Percentiles rank a stretch among this genome's conserved stretches.
These are phyloP conservation scores for Iris pallida DNA, from an alignment of 116 monocot genomes.

Conservation along the genomic window DNA sequence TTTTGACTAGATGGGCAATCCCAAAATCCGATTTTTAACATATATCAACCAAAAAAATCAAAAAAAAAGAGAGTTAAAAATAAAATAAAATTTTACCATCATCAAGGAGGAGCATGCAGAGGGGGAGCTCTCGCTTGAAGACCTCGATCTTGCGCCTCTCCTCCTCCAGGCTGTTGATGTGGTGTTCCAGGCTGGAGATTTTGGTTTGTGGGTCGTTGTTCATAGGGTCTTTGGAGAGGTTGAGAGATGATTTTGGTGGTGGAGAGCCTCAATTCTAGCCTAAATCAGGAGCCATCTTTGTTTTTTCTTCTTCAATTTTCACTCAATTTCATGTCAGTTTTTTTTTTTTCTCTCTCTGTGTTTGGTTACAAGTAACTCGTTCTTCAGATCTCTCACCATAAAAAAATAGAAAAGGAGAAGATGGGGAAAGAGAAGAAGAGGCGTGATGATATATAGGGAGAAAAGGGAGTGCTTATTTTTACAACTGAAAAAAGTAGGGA, in stretches of 20 bases:
- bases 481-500: too few species aligned
- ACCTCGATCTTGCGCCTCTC: constrained; percentile 73
- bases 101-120: constrained; percentile 50
- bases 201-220: constrained; percentile 7
- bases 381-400: too few species aligned
- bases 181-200: constrained; percentile 38
- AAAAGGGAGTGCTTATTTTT: neutral
- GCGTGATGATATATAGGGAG: too few species aligned
- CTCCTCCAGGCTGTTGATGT: constrained; percentile 42
- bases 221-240: constrained; percentile 14
- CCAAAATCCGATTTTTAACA: neutral
- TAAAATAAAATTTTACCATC: constrained; percentile 38
- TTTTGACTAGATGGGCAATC: neutral
- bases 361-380: too few species aligned
- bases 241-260: constrained; percentile 10
- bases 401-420: too few species aligned
- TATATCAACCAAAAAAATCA: neutral
- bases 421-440: neutral
- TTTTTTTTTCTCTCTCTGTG: neutral
- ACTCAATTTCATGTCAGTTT: neutral
- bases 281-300: constrained; percentile 17
- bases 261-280: constrained; percentile 44
- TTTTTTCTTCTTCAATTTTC: neutral
- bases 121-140: constrained; percentile 77
- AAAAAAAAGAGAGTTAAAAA: neutral